Evolutionary conservation across 257 asterid species (phyloP).

Genomic region (Nicotiana obtusifolia): DNA sequence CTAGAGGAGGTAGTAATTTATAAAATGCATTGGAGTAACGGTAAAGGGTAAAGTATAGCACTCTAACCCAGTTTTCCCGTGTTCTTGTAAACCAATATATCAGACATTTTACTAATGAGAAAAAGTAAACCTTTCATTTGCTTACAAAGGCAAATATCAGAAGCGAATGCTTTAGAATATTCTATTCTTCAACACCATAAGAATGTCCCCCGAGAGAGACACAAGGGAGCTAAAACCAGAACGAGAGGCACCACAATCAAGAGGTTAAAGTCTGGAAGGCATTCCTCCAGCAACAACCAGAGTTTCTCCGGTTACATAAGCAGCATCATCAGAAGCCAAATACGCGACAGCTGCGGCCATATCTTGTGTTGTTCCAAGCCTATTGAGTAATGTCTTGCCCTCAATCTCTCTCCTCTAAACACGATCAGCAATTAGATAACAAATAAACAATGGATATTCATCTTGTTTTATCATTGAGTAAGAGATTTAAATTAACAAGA

Average conservation of each 20-base stretch:
- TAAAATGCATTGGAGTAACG: background rate
- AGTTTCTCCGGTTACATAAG: constrained; percentile 80
- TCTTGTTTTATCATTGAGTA: background rate
- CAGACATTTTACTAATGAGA: background rate
- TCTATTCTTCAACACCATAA: background rate
- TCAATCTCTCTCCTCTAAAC: constrained; percentile 52
- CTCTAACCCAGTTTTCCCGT: no score
- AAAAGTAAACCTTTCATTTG: background rate
- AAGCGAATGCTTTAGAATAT: no score
- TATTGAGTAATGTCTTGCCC: constrained; percentile 55
- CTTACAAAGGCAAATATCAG: background rate
- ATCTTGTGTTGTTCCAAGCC: constrained; percentile 76
- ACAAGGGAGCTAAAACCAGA: background rate
- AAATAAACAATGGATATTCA: background rate
- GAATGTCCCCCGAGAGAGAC: background rate
- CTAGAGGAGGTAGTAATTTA: background rate
- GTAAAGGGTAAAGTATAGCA: background rate
- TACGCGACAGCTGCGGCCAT: constrained; percentile 89
- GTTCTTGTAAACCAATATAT: no score
- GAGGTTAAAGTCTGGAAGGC: constrained; percentile 63
- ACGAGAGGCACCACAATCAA: background rate
- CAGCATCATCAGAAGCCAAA: constrained; percentile 84
- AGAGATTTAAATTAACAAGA: background rate
- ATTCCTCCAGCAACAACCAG: constrained; percentile 82
- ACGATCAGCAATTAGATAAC: background rate